A percentile compares a stretch with the other conserved stretches of the same genome.
These are phyloP conservation scores for Claviceps fusiformis DNA, from an alignment of 2,329 filamentous ascomycete genomes.

Conservation along the genomic window DNA sequence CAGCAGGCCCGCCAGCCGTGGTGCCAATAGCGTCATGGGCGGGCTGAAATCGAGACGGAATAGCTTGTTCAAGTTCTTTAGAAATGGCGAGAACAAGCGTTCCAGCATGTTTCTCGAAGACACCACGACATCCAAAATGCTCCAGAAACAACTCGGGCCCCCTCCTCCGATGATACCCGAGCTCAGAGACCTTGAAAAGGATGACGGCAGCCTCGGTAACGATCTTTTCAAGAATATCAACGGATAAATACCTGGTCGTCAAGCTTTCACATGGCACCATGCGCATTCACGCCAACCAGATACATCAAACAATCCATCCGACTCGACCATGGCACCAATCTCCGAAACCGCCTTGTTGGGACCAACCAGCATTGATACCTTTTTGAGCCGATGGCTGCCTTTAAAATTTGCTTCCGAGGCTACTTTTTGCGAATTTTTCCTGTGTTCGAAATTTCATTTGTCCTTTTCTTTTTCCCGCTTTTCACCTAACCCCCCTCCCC, in stretches of 20 bases:
- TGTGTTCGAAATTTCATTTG: background rate
- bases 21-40: slow-evolving; percentile 33
- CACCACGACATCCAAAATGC: slow-evolving; percentile 8
- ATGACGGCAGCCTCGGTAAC: slow-evolving; percentile 32
- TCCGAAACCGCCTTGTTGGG: background rate
- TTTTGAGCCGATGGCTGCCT: slow-evolving; percentile 8
- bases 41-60: slow-evolving; percentile 41
- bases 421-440: slow-evolving; percentile 7
- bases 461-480: background rate
- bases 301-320: background rate
- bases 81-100: slow-evolving; percentile 26
- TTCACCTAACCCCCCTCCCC: background rate
- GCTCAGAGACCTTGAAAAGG: slow-evolving; percentile 36
- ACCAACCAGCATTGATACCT: slow-evolving; percentile 13
- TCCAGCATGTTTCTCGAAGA: slow-evolving; percentile 30
- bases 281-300: background rate
- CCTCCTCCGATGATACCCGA: slow-evolving; percentile 50
- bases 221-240: slow-evolving; percentile 49
- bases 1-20: slow-evolving; percentile 36
- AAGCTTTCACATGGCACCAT: background rate
- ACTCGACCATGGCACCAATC: background rate
- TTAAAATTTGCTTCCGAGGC: slow-evolving; percentile 1
- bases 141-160: slow-evolving; percentile 29
- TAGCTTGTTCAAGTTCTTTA: slow-evolving; percentile 46
- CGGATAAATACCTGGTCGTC: slow-evolving; percentile 16